Conservation (phyloP, 1,139 yeast species). For the Casaregolazyma lundiana region DNA sequence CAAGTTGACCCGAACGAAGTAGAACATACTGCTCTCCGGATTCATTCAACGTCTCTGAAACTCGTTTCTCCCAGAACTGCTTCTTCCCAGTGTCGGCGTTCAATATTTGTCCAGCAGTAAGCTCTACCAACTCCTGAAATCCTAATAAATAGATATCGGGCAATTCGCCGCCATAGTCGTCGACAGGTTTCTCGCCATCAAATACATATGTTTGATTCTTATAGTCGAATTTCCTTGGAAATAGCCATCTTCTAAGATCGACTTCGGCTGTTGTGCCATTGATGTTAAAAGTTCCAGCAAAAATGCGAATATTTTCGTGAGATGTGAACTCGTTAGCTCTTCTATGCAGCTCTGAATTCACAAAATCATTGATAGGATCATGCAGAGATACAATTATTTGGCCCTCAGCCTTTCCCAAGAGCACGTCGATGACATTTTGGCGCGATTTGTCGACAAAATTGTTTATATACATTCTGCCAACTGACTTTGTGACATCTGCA, state of each 20-base stretch:
- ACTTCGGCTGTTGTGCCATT: constrained; percentile 60
- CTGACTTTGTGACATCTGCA: constrained; percentile 94
- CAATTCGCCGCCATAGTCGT: constrained; percentile 31
- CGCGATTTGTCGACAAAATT: constrained; percentile 90
- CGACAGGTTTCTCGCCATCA: constrained; percentile 26
- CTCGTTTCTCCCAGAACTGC: constrained; percentile 71
- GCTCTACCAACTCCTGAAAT: constrained; percentile 86
- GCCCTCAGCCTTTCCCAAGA: constrained; percentile 74
- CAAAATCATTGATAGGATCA: constrained; percentile 86
- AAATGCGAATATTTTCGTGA: constrained; percentile 54
- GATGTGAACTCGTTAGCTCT: constrained; percentile 57
- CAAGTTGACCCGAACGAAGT: constrained; percentile 83
- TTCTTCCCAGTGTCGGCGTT: constrained; percentile 71
- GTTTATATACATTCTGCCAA: constrained; percentile 90
- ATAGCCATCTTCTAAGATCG: constrained; percentile 75
- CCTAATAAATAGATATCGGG: constrained; percentile 81
- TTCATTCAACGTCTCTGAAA: constrained; percentile 52
- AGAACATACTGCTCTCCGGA: constrained; percentile 54
- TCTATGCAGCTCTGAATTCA: constrained; percentile 53
- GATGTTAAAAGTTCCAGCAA: constrained; percentile 84
- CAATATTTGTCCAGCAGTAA: constrained; percentile 86
- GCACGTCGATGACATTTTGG: constrained; percentile 78
- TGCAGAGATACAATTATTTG: constrained; percentile 70
- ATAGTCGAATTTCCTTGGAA: constrained; percentile 48
- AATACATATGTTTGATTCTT: background rate